phyloP scores from a whole-genome alignment of 2,329 filamentous ascomycete genomes.

The Cladosporium sp. region DNA sequence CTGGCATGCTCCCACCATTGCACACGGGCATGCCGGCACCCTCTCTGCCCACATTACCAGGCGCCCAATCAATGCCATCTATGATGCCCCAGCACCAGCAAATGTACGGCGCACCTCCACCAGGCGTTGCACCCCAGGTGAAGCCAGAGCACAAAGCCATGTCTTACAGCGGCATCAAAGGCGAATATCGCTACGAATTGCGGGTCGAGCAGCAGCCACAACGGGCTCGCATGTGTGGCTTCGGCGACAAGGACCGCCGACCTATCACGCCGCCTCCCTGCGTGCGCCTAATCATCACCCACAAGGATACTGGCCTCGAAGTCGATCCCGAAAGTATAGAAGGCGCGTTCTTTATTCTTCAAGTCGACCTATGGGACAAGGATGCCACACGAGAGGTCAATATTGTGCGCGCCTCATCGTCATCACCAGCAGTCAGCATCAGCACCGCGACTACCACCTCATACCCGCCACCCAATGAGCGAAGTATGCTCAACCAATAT shows the following conservation, averaged over 20 bases:
- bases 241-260: constrained; percentile 96
- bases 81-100: constrained; percentile 17
- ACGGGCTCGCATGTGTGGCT: constrained; percentile 96
- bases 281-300: constrained; percentile 77
- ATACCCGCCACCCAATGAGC: constrained; percentile 59
- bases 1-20: constrained; percentile 24
- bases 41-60: constrained; percentile 9
- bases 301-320: constrained; percentile 73
- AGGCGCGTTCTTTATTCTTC: constrained; percentile 66
- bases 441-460: constrained; percentile 77
- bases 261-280: constrained; percentile 96
- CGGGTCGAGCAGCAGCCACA: constrained; percentile 83
- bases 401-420: constrained; percentile 64
- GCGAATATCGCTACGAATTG: constrained; percentile 31
- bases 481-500: constrained; percentile 21
- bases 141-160: constrained; percentile 24
- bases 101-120: constrained; percentile 1
- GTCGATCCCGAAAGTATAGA: constrained; percentile 75
- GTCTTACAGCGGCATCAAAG: constrained; percentile 21
- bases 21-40: constrained; percentile 20
- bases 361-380: constrained; percentile 68
- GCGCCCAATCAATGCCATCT: constrained; percentile 16
- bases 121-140: constrained; percentile 19
- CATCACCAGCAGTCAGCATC: constrained; percentile 68
- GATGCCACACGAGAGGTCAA: constrained; percentile 65